phyloP scores from a whole-genome alignment of 129 eudicot genomes.

The Flaveria linearis region DNA sequence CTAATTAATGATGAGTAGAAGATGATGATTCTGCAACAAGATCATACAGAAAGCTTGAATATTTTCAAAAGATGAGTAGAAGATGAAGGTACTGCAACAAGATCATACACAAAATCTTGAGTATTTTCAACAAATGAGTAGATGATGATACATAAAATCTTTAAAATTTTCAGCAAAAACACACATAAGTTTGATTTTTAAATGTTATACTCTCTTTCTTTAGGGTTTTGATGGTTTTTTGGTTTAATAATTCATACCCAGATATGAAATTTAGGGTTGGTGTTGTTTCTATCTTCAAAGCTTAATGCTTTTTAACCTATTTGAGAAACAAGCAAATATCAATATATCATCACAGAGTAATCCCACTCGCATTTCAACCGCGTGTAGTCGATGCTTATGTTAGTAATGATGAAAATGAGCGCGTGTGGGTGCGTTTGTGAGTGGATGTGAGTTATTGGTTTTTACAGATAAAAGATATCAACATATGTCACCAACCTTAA shows the following conservation, averaged over 20 bases:
- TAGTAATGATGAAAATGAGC: slow-evolving; percentile 7
- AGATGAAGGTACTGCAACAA: neutral
- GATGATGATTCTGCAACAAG: too few relatives aligned
- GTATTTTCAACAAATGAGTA: neutral
- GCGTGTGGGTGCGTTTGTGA: slow-evolving; percentile 16
- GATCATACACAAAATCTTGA: slow-evolving; percentile 3
- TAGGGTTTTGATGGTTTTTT: slow-evolving; percentile 30
- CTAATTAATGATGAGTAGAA: too few relatives aligned
- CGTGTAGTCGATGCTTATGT: neutral
- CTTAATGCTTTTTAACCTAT: slow-evolving; percentile 45
- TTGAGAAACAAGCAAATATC: slow-evolving; percentile 41
- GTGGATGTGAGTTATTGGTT: slow-evolving; percentile 33
- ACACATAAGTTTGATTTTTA: neutral
- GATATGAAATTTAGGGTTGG: slow-evolving; percentile 45
- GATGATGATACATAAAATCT: neutral
- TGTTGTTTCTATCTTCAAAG: slow-evolving; percentile 43
- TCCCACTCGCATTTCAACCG: slow-evolving; percentile 19
- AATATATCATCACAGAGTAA: slow-evolving; percentile 19
- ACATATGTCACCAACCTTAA: slow-evolving; percentile 47
- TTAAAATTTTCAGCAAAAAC: too few relatives aligned
- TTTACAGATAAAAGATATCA: slow-evolving; percentile 36
- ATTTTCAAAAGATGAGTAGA: neutral
- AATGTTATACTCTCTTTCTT: slow-evolving; percentile 12
- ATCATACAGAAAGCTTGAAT: too few relatives aligned
- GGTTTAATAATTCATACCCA: slow-evolving; percentile 35